Base-by-base conservation (phyloP, 2,329 filamentous ascomycete genomes). In the Cladosporium sphaerospermum region DNA sequence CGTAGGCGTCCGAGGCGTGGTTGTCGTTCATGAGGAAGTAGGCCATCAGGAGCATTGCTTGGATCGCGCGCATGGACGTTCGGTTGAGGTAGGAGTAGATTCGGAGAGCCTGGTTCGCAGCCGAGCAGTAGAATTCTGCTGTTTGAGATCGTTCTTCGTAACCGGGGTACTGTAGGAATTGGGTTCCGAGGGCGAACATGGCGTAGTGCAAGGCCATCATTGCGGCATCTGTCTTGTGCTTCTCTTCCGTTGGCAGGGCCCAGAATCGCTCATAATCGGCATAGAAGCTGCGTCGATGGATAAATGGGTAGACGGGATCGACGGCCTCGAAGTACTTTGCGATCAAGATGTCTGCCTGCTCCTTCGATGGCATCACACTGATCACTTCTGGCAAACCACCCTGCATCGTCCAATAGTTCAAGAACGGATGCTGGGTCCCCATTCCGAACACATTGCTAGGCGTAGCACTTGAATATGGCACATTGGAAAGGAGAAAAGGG, bases 11-110 rank as follows among this genome's bases (percentile, higher is more conserved):
- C 0, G 85, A 88, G 3, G 86, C 86, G 62, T 91, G 87, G 62
- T 90, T 90, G 67, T 92, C 87, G 62, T 92, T 92, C 73, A 91
- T 90, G 34, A 92, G 75, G 61, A 92, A 92, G 64, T 91, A 91
- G 0, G 83, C 84, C 55, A 90, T 83, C n/a, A 92, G 71, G 0
- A 90, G 84, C 86, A 91, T 91, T 42, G 88, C 82, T 67, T 89
- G 86, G 32, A 91, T 82, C 1, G 86, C 87, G 19, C 82, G 76
- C 46, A 89, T 76, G 0, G 85, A 88, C 2, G 86, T 85, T 42
- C 82, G 82, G 67, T 86, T 90, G 3, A 91, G 76, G 62, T 90
- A 92, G 0, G 85, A 89, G 53, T 82, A 85, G 63, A 90, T 80
- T 2, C 87, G 79, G 41, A 92, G 70, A 0, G 87, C 83, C 69